Evolutionary conservation across 2,329 filamentous ascomycete genomes (phyloP), one percentile per base, ranked within the genome.

Genomic region (Fusarium sp.): DNA sequence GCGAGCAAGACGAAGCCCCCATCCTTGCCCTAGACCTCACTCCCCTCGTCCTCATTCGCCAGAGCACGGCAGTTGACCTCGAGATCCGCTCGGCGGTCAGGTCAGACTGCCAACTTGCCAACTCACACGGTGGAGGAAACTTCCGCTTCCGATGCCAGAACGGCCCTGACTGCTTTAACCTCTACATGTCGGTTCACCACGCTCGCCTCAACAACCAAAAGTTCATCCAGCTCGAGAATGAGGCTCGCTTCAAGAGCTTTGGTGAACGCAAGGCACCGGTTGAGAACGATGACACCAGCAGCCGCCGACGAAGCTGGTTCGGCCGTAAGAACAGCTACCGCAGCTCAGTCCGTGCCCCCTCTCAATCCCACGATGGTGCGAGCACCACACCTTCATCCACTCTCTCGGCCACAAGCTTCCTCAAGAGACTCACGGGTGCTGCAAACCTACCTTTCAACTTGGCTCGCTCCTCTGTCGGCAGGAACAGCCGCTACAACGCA

Each of bases 201-300:
- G 92, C 95, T 22, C 93, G 96, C 56, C 93, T 98, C 80, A 94
- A 98, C 83, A 98, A 98, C 80, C 92, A 94, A 62, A 96, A 95
- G 63, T 98, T 96, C 83, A 95, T 89, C 65, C 86, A 89, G 56
- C 85, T 92, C 20, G 89, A 90, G 75, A 88, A 92, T 71, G 90
- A 92, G 73, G 93, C 86, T 80, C 92, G 81, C 75, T 95, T 86
- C 89, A 94, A 87, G 87, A 93, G 85, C 84, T 97, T 87, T 85
- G 94, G 87, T 73, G 91, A 85, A 83, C 86, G 80, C 73, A 86
- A 87, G 77, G 75, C 83, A 74, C 78, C 85, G 68, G 80, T 87
- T 76, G 86, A 87, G 75, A 80, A 89, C 77, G 88, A 84, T 57
- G 83, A 84, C 64, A 84, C 81, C 59, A 86, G 85, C 74, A 86